Base-by-base conservation (phyloP, 176 grass and related monocot genomes). In the Oryza longistaminata region DNA sequence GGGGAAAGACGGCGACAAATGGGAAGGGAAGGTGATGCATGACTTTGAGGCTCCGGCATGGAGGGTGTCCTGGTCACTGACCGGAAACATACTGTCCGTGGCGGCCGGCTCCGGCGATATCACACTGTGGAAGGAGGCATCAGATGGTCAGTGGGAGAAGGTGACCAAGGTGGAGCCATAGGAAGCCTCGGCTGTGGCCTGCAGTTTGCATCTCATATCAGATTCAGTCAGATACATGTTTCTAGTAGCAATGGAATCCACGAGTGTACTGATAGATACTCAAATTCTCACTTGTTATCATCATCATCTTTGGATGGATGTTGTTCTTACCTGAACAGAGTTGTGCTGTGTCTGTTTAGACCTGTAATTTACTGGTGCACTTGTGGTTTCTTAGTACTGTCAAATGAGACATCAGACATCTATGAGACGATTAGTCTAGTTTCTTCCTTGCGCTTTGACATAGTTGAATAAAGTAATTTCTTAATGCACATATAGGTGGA, bases 51-150 rank as follows among this genome's bases (percentile, higher is more conserved):
- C 64, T 42, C 89, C 94, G 1, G 91, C 91, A 22, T 96, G 94
- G 94, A 90, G 94, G 79, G 82, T 96, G 22, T 96, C 94, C 24
- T 93, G 94, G 94, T 88, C 91, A 34, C 71, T 93, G 67, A 91
- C 94, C 4, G 91, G 94, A 37, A 91, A 75, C 86, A 93, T 96
- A 68, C 69, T 96, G 17, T 91, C 91, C 0, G 82, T 96, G 9
- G 91, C 94, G 3, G 89, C 86, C 52, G 89, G 94, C 3, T 86
- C 93, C 24, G 87, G 79, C 3, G 84, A 89, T 83, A 92, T 93
- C 13, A 89, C 88, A 3, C 88, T 96, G 66, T 96, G 93, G 93
- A 96, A 96, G 85, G 93, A 96, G 45, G 86, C 73, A 9, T 80
- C 87, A 53, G 82, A 91, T 39, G 88, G 93, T 65, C 83, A 89